A percentile compares a stretch with the other conserved stretches of the same genome.
Evolutionary conservation across 768 basidiomycete species (phyloP).

Genomic region (Leccinum rimulosum): DNA sequence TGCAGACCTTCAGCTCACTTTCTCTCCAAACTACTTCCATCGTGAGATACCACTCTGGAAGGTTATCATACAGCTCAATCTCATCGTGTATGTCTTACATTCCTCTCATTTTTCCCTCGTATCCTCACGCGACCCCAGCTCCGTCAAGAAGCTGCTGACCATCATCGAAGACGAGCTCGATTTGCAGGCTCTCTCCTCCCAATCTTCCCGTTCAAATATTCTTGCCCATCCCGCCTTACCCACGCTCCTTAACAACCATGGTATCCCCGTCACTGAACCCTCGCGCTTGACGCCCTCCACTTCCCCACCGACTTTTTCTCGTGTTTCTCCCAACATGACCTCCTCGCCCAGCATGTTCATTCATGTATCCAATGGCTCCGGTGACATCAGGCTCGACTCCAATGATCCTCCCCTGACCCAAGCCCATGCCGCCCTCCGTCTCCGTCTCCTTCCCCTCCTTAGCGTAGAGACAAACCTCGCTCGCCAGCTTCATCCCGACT

Average conservation of each 20-base stretch:
- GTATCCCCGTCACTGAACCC: not conserved
- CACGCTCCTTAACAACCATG: not conserved
- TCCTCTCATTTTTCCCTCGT: not conserved
- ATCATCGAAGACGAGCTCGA: conserved; percentile 49
- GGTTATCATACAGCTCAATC: conserved; percentile 64
- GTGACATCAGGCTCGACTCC: not conserved
- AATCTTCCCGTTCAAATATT: conserved; percentile 3
- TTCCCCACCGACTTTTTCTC: not conserved
- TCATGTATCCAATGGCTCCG: not conserved
- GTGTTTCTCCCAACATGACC: not conserved
- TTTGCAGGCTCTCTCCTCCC: conserved; percentile 6
- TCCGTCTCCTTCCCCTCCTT: conserved; percentile 51
- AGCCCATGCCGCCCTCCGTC: conserved; percentile 26
- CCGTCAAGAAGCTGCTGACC: conserved; percentile 56
- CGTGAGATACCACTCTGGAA: conserved; percentile 59
- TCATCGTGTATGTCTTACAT: conserved; percentile 48
- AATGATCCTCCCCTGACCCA: conserved; percentile 21
- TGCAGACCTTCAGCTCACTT: conserved; percentile 66
- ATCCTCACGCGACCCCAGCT: conserved; percentile 34
- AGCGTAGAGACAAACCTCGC: conserved; percentile 54
- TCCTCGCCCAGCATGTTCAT: not conserved
- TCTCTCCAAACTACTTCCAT: conserved; percentile 60
- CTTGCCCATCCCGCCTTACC: conserved; percentile 24
- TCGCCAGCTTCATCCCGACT: conserved; percentile 47
- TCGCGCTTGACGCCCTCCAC: not conserved